Base-by-base conservation (phyloP, 768 basidiomycete genomes). In the Tylopilus felleus region DNA sequence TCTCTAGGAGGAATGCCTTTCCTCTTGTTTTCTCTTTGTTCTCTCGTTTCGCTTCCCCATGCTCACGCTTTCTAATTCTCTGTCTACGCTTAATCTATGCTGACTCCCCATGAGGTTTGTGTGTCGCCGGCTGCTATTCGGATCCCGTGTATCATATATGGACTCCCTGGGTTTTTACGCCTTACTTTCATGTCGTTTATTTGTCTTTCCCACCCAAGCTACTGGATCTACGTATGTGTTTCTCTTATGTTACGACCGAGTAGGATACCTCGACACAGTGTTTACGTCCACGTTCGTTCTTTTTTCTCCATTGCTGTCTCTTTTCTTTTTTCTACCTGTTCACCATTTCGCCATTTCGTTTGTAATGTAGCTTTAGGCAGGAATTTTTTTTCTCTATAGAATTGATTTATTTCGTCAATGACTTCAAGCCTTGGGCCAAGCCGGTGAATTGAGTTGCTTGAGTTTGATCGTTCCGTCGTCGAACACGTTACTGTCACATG, bases 101-200 rank as follows among this genome's bases (percentile, higher is more conserved):
- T 51, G 36, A 36, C 8, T 36, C 19, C 27, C 21, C n/a, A n/a
- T 19, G 41, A 52, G 41, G 33, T 60, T 51, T 47, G 41, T 28
- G 52, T 23, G 42, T 38, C 25, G 14, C 25, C 28, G 28, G 19
- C 19, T 51, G 36, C 19, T 50, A 27, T 22, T 48, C 16, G 60
- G 60, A 58, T 56, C 9, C 13, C 29, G 23, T 63, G 49, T 63
- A 62, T 60, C 52, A 39, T 65, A 56, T 29, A 19, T 51, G 48
- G 46, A 56, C 46, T 9, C 7, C 36, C 36, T 8, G 8, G n/a
- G n/a, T n/a, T 38, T 36, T 19, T 38, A 29, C 29, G 29, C 7
- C 6, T 12, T 29, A 9, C 29, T 29, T 9, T 7, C 25, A 27
- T 29, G n/a, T n/a, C n/a, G n/a, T n/a, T n/a, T n/a, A n/a, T n/a